Conservation (phyloP, 1,284 basidiomycete species). For the Moesziomyces sp. region DNA sequence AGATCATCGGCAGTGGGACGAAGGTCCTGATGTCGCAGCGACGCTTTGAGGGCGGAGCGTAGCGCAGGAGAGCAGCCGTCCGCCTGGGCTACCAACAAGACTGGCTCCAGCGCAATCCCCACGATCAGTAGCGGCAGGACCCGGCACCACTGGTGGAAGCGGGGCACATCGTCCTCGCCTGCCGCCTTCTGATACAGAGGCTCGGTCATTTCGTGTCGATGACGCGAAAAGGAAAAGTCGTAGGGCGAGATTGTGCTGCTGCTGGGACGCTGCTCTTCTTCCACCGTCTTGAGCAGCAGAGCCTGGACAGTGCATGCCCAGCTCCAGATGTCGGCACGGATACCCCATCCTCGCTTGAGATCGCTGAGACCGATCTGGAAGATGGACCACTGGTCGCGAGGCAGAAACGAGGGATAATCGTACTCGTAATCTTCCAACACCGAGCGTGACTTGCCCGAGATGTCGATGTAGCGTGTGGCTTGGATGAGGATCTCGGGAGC, state of each 20-base stretch:
- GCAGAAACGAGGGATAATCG: conserved; percentile 28
- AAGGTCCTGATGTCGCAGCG: conserved; percentile 42
- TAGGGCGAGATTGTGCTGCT: conserved; percentile 55
- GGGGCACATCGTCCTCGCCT: conserved; percentile 45
- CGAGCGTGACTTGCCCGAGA: conserved; percentile 32
- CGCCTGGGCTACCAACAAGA: conserved; percentile 25
- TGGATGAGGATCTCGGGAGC: conserved; percentile 61
- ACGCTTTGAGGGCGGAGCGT: conserved; percentile 26
- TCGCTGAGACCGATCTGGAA: conserved; percentile 48
- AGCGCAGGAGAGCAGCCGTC: conserved; percentile 23
- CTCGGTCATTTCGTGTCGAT: conserved; percentile 45
- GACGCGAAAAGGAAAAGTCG: conserved; percentile 56
- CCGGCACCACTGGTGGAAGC: conserved; percentile 58
- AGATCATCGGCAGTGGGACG: conserved; percentile 47
- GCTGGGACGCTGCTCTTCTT: conserved; percentile 30
- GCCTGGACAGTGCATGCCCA: conserved; percentile 59
- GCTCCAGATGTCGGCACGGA: conserved; percentile 59
- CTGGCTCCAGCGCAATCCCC: conserved; percentile 26
- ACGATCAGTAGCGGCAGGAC: conserved; percentile 51
- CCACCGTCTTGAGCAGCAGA: conserved; percentile 45
- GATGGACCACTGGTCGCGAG: conserved; percentile 22
- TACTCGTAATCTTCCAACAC: conserved; percentile 56
- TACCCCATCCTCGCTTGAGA: conserved; percentile 55
- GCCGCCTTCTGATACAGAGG: conserved; percentile 41
- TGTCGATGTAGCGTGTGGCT: conserved; percentile 50